Percentiles rank a stretch among this genome's conserved stretches.
Conservation (phyloP, 2,329 filamentous ascomycete species). For the Colletotrichum sp. region DNA sequence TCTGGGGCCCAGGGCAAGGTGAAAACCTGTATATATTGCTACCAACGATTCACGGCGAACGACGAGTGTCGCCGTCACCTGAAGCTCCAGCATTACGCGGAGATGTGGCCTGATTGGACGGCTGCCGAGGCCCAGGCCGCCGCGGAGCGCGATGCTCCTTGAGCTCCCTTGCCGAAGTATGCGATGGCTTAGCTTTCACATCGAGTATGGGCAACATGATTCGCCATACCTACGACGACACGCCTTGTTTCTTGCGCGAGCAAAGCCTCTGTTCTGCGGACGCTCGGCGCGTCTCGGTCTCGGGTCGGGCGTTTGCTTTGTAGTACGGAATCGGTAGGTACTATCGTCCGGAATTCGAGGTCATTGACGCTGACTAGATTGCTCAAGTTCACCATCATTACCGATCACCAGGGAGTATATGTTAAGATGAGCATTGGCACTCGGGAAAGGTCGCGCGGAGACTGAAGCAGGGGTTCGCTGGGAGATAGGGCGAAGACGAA, state of each 20-base stretch:
- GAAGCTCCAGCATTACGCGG: not conserved
- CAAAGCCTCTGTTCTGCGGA: not conserved
- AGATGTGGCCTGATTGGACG: not conserved
- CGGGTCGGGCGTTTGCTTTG: not conserved
- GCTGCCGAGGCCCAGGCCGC: not conserved
- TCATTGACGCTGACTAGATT: not conserved
- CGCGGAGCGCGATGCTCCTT: not conserved
- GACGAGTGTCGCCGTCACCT: not conserved
- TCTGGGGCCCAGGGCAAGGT: not conserved
- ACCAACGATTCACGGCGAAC: not conserved
- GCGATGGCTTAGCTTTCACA: not conserved
- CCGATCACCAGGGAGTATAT: not conserved
- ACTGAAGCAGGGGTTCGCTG: not conserved
- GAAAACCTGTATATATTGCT: not conserved
- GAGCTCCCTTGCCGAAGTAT: not conserved
- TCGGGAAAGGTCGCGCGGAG: not conserved
- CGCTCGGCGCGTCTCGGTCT: not conserved
- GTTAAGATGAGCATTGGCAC: not conserved
- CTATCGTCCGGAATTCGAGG: not conserved
- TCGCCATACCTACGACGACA: not conserved
- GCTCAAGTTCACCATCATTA: not conserved
- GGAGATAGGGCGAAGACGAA: not conserved
- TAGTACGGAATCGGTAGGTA: not conserved
- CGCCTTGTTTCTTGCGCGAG: rapidly evolving
- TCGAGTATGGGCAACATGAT: not conserved